Evolutionary conservation across 257 asterid genomes (phyloP).

Genomic region (Solanum chilense): DNA sequence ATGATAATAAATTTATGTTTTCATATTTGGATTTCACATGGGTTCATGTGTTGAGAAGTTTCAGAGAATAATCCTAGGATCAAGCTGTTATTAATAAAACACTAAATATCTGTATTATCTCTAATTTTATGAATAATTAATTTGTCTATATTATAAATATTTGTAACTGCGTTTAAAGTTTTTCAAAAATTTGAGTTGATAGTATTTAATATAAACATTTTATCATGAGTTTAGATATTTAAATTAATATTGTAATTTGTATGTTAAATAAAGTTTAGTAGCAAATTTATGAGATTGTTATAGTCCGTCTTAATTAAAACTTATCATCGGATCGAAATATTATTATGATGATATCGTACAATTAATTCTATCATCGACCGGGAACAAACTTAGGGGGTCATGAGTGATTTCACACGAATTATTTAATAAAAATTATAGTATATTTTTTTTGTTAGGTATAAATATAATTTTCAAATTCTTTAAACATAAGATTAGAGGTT

Average conservation of each 20-base stretch:
- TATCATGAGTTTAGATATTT: background rate
- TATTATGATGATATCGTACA: background rate
- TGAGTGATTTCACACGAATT: background rate
- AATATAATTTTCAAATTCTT: background rate
- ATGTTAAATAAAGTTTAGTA: background rate
- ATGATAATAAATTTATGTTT: background rate
- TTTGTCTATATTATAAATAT: background rate
- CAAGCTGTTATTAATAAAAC: background rate
- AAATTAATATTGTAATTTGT: background rate
- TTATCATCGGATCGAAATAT: background rate
- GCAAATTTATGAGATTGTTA: background rate
- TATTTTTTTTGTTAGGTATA: background rate
- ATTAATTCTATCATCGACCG: no score
- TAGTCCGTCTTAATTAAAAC: no score
- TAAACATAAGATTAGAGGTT: background rate
- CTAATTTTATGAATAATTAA: background rate
- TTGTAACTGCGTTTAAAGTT: background rate
- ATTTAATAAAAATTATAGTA: no score
- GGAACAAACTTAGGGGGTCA: background rate
- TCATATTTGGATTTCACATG: background rate
- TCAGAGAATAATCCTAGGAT: conserved; percentile 2
- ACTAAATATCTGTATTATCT: background rate
- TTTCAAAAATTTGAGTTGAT: background rate
- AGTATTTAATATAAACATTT: background rate
- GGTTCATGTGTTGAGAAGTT: background rate